Base-by-base conservation (phyloP, 1,284 basidiomycete genomes). In the Bondarzewia mesenterica region DNA sequence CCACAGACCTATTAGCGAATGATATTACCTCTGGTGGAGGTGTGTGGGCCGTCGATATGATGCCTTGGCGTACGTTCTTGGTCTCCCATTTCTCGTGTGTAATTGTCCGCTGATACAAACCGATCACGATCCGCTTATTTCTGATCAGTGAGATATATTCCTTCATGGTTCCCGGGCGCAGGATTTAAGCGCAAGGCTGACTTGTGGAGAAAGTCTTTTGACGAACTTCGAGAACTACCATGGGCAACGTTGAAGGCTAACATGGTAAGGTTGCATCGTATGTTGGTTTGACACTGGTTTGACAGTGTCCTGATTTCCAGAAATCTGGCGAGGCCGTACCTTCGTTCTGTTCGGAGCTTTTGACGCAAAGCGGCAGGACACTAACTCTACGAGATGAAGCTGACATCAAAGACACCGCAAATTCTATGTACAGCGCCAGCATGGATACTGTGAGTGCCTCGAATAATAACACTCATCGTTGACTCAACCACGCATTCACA, bases 151-250 rank as follows among this genome's bases (percentile, higher is more conserved):
- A 63, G 62, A 44, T 59, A 70, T 45, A 49, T 74, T 12, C 72
- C 72, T 0, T 53, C 48, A 1, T 73, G 71, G 70, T 55, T 72
- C 43, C 70, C 72, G 0, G 72, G 71, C 3, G 65, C 69, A 0
- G 60, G 60, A 1, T 74, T 76, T 67, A 57, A 67, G 15, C 67
- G 68, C 20, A 70, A 71, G 42, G 75, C 67, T 0, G 64, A 60
- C 58, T 65, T 51, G 36, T 63, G 63, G 59, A 56, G 55, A 44
- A 47, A 52, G 23, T 20, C 21, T 21, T 46, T 52, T 8, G 49
- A 49, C 21, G 44, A 48, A 15, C 47, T 53, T 22, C 45, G 48
- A 16, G 47, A 53, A 7, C 18, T 45, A 10, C 49, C 46, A 18
- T 52, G 27, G n/a, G 26, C 20, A 10, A 40, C 27, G 7, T 41